Evolutionary conservation across 164 flowering plant genomes (phyloP), one percentile per base, ranked within the genome.

Genomic region (Cinnamomum chago): DNA sequence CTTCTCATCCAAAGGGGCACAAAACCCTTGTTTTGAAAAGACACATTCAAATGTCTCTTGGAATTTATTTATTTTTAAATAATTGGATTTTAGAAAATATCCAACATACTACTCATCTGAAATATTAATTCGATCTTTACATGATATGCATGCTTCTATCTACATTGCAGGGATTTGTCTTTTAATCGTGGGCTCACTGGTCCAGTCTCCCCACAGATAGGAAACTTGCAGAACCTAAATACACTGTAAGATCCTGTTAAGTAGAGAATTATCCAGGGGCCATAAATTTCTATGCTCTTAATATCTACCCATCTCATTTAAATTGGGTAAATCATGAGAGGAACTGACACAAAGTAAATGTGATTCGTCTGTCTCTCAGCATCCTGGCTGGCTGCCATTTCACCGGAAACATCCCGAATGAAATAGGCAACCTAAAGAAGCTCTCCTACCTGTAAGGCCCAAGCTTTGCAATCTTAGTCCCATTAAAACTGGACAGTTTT

Each of bases 321-420:
- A 15, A 66, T 66, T 66, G 7, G 10, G 4, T 30, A 14, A 28
- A 5, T 25, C 20, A 66, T 28, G 69, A 3, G 6, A 30, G 4
- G 47, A 30, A 24, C n/a, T 22, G 30, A 27, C 20, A 15, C 69
- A 66, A 66, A 27, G 1, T 66, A 17, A 30, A 17, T 30, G 20
- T 14, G 12, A 51, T 51, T 40, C 66, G 27, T 67, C 17, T 30
- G 51, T 77, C 55, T 23, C 14, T 62, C 89, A 93, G 99, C 79
- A 92, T 89, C 78, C 82, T 95, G 9, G 92, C 90, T 33, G 95
- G 94, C 22, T 93, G 97, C 72, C 28, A 93, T 82, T 92, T 95
- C 83, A 83, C 79, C 73, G 97, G 95, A 35, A 75, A 7, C 50
- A 89, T 95, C 68, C 98, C 97, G n/a, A 73, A 75, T 18, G 94